These are phyloP conservation scores for Geranomyces michiganensis DNA, from an alignment of 192 early-diverging fungal species.

Conservation along the genomic window DNA sequence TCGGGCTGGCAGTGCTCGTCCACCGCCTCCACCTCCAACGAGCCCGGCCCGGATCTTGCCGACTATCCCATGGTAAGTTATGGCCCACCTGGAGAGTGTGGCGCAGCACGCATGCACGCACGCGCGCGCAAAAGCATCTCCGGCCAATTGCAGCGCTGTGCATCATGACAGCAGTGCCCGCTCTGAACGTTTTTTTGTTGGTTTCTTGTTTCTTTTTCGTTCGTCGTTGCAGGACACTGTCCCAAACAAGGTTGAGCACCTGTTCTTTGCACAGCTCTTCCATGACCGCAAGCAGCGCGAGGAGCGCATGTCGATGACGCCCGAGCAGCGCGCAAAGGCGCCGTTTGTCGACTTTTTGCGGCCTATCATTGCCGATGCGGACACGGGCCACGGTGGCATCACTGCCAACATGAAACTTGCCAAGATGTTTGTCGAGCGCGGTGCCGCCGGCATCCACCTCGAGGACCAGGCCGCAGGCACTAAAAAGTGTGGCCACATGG, in stretches of 20 bases:
- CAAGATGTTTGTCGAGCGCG: slow-evolving; percentile 97
- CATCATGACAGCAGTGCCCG: no score
- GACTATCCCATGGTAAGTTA: slow-evolving; percentile 95
- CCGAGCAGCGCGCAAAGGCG: slow-evolving; percentile 66
- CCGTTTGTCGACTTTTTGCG: slow-evolving; percentile 86
- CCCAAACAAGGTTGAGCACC: slow-evolving; percentile 98
- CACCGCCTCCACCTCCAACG: slow-evolving; percentile 91
- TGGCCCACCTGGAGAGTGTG: no score
- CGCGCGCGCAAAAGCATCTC: no score
- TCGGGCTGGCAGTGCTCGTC: slow-evolving; percentile 98
- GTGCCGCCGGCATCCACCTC: slow-evolving; percentile 92
- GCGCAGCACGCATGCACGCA: background rate
- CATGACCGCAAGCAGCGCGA: slow-evolving; percentile 97
- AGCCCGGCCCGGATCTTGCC: slow-evolving; percentile 96
- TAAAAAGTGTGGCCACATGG: slow-evolving; percentile 99
- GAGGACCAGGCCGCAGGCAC: slow-evolving; percentile 94
- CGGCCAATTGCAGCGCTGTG: no score
- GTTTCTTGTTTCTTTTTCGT: background rate
- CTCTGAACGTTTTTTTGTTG: no score
- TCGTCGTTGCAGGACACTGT: slow-evolving; percentile 61
- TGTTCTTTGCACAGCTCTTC: slow-evolving; percentile 96
- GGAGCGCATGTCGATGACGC: slow-evolving; percentile 73
- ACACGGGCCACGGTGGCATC: slow-evolving; percentile 98
- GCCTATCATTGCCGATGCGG: slow-evolving; percentile 96
- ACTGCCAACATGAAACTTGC: slow-evolving; percentile 96